Evolutionary conservation across 129 eudicot genomes (phyloP).

Genomic region (Dittrichia graveolens): DNA sequence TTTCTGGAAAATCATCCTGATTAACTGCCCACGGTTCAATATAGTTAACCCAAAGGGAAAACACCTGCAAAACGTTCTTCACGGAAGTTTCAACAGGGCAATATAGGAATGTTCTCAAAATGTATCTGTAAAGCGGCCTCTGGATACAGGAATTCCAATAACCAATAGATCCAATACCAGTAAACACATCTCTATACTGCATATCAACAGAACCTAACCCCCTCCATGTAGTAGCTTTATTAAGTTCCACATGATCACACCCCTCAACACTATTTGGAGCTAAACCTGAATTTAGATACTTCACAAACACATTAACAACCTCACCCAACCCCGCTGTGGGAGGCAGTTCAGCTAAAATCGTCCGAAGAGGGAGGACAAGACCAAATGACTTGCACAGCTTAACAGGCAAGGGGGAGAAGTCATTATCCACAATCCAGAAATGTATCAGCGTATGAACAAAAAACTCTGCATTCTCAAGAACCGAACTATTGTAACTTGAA

Average conservation of each 20-base stretch:
- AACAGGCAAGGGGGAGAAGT: slow-evolving; percentile 80
- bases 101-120: slow-evolving; percentile 79
- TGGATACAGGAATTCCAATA: slow-evolving; percentile 73
- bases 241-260: slow-evolving; percentile 40
- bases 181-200: slow-evolving; percentile 40
- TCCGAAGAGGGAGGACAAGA: slow-evolving; percentile 57
- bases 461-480: slow-evolving; percentile 67
- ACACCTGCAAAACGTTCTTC: slow-evolving; percentile 82
- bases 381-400: slow-evolving; percentile 70
- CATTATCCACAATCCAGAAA: slow-evolving; percentile 90
- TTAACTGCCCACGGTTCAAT: slow-evolving; percentile 80
- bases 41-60: slow-evolving; percentile 77
- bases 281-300: slow-evolving; percentile 66
- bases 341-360: slow-evolving; percentile 71
- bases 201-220: slow-evolving; percentile 42
- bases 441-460: slow-evolving; percentile 61
- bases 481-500: slow-evolving; percentile 45
- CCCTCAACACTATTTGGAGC: slow-evolving; percentile 32
- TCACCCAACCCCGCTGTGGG: slow-evolving; percentile 84
- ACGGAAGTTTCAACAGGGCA: slow-evolving; percentile 84
- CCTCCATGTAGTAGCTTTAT: slow-evolving; percentile 41
- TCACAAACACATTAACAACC: slow-evolving; percentile 70
- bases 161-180: slow-evolving; percentile 43
- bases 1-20: slow-evolving; percentile 59
- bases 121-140: slow-evolving; percentile 88